phyloP scores from a whole-genome alignment of 805 yeast species.

The Pichia cabralensis region DNA sequence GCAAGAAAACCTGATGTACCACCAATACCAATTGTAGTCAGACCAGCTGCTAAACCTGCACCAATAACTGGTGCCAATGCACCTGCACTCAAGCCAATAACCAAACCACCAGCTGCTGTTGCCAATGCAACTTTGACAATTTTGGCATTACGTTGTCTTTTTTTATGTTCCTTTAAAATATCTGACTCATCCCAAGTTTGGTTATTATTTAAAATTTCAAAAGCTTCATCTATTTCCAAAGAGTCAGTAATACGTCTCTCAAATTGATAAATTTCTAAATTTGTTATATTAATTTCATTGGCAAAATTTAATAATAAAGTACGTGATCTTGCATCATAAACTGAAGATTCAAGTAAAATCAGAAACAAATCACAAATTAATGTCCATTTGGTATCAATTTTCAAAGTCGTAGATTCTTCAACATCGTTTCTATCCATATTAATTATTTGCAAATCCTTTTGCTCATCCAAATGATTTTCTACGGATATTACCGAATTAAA shows the following conservation, averaged over 20 bases:
- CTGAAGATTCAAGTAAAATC: slow-evolving; percentile 68
- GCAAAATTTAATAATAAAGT: slow-evolving; percentile 68
- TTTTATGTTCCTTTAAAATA: slow-evolving; percentile 63
- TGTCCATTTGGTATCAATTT: slow-evolving; percentile 86
- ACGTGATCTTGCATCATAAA: slow-evolving; percentile 84
- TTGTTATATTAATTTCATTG: slow-evolving; percentile 40
- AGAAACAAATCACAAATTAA: slow-evolving; percentile 84
- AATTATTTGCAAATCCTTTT: slow-evolving; percentile 12
- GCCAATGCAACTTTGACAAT: slow-evolving; percentile 88
- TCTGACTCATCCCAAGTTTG: slow-evolving; percentile 67
- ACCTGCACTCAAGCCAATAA: slow-evolving; percentile 92
- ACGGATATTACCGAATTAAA: slow-evolving; percentile 32
- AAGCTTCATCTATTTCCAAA: slow-evolving; percentile 61
- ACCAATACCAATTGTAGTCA: slow-evolving; percentile 85
- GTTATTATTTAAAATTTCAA: slow-evolving; percentile 22
- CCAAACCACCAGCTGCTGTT: slow-evolving; percentile 90
- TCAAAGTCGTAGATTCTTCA: slow-evolving; percentile 26
- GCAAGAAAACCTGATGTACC: slow-evolving; percentile 93
- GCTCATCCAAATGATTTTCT: slow-evolving; percentile 36
- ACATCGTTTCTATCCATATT: slow-evolving; percentile 21
- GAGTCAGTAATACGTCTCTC: slow-evolving; percentile 88
- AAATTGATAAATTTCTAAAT: slow-evolving; percentile 75
- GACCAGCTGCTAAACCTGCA: slow-evolving; percentile 96
- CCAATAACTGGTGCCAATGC: slow-evolving; percentile 95
- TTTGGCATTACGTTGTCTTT: slow-evolving; percentile 52